phyloP scores from a whole-genome alignment of 176 grass and related monocot genomes.

The Panicum miliaceum region DNA sequence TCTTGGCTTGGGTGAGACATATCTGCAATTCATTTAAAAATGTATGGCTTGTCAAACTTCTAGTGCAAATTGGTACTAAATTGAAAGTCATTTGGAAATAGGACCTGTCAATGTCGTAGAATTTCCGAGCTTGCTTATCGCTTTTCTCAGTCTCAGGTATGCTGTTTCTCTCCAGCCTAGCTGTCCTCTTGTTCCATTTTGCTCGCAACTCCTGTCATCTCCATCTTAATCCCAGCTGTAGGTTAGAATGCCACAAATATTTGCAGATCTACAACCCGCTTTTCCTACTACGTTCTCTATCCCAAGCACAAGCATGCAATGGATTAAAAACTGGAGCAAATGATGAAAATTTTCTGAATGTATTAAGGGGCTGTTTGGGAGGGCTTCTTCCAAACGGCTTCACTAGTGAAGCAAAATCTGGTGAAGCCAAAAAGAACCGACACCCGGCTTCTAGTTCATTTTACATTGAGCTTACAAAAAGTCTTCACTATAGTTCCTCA shows the following conservation, averaged over 20 bases:
- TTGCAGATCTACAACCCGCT: too few relatives aligned
- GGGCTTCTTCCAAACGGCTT: too few relatives aligned
- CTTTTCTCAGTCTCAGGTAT: not conserved
- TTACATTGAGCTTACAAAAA: too few relatives aligned
- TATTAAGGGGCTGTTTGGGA: too few relatives aligned
- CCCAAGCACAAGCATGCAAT: not conserved
- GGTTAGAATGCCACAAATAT: not conserved
- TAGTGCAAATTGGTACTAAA: not conserved
- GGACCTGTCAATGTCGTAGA: not conserved
- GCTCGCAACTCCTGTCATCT: too few relatives aligned
- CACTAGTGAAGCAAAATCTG: too few relatives aligned
- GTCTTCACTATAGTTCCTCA: too few relatives aligned
- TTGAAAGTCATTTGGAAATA: not conserved
- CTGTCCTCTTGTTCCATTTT: not conserved
- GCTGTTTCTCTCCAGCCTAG: too few relatives aligned
- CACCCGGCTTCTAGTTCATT: too few relatives aligned
- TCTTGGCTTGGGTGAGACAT: not conserved
- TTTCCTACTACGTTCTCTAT: not conserved
- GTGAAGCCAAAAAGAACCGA: too few relatives aligned
- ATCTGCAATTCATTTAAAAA: not conserved
- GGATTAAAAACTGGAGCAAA: not conserved
- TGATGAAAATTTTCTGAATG: not conserved
- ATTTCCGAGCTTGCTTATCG: not conserved
- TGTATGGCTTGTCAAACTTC: not conserved
- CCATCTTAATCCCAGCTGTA: too few relatives aligned